Evolutionary conservation across 495 filamentous ascomycete genomes (phyloP), one percentile per base, ranked within the genome.

Genomic region (Darksidea phi): DNA sequence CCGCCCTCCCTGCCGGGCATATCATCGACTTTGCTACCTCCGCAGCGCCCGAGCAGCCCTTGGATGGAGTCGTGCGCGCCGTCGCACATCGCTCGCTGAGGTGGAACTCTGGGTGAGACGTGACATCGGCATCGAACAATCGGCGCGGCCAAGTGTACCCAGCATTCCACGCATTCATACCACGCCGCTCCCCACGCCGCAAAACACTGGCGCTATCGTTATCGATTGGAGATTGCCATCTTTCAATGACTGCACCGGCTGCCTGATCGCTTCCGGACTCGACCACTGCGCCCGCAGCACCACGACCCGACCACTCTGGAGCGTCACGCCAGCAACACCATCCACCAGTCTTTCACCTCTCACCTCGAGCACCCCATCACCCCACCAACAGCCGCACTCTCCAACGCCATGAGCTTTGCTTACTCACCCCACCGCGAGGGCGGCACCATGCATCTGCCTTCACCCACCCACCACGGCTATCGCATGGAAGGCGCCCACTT

Each of bases 391-490:
- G 32, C 54, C 38, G 13, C 42, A 28, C 23, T 3, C 28, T 32
- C 10, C 10, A 4, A n/a, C 37, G 38, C 50, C 46, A 76, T 76
- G 74, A 72, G 74, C 42, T 67, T 74, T 48, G 65, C 64, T 23
- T 76, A 72, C 48, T 74, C 72, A 15, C 72, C 72, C 17, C 70
- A 71, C 56, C 67, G 72, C 48, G 69, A 71, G 36, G 88, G 89
- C 65, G 87, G 88, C 59, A 91, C 89, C 43, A 78, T 95, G 54
- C 89, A 92, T 69, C 79, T 93, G 3, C 83, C 88, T 51, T 93
- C 91, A 28, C 91, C 91, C 49, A 90, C 88, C 21, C 87, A 90
- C 61, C 88, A 89, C 64, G 83, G 86, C 56, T 86, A 89, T 66
- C 84, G 87, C 76, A 86, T 90, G 66, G 88, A 92, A 74, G 83